A percentile compares a stretch with the other conserved stretches of the same genome.
These are phyloP conservation scores for Schizonepeta tenuifolia DNA, from an alignment of 257 asterid species.

Conservation along the genomic window DNA sequence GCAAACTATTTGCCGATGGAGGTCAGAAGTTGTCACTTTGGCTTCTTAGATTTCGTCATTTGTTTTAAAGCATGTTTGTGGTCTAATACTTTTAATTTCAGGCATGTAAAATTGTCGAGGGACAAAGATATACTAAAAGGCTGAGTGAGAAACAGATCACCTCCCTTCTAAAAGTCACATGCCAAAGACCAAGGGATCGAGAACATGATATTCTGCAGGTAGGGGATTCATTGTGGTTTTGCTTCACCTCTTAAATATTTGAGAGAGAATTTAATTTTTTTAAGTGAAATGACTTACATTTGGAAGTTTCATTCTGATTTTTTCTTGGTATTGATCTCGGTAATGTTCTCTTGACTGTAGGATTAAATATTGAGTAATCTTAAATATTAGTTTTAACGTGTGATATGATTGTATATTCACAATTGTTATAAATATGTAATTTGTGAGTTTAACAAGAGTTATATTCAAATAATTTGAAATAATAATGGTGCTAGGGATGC, in stretches of 20 bases:
- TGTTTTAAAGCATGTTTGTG: not conserved
- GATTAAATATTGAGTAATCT: not conserved
- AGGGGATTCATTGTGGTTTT: not conserved
- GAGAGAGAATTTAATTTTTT: not conserved
- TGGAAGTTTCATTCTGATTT: not conserved
- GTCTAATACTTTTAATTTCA: constrained; percentile 39
- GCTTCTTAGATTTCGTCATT: not conserved
- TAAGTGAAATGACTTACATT: not conserved
- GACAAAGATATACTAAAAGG: constrained; percentile 96
- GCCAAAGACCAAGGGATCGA: constrained; percentile 98
- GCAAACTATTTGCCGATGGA: constrained; percentile 99
- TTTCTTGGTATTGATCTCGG: not conserved
- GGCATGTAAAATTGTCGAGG: constrained; percentile 99
- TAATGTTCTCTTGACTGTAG: too few species aligned
- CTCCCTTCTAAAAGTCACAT: constrained; percentile 85
- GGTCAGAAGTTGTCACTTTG: constrained; percentile 45
- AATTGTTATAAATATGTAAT: not conserved
- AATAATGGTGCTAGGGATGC: not conserved
- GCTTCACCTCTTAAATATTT: not conserved
- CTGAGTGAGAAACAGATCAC: constrained; percentile 97
- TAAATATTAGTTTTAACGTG: not conserved
- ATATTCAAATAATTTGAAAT: not conserved
- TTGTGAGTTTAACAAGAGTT: not conserved
- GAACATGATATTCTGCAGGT: constrained; percentile 95
- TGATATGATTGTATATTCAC: not conserved